phyloP scores from a whole-genome alignment of 2,329 filamentous ascomycete species.

The Arachnomyces sp. region DNA sequence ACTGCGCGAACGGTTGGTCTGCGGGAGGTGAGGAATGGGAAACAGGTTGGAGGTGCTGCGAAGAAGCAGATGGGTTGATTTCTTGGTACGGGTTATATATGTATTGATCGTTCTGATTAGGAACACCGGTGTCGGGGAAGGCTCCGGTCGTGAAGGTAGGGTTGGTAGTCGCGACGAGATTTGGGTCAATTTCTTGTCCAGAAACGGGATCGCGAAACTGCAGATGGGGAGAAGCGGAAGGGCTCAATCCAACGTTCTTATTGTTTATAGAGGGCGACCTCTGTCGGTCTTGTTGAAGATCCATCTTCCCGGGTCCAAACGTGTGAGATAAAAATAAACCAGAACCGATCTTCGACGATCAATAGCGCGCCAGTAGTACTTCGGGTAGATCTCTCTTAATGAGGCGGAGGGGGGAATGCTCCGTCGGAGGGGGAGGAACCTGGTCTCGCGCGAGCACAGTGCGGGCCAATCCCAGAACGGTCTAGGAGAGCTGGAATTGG shows the following conservation, averaged over 20 bases:
- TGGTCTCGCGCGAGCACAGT: no score
- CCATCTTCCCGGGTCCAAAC: constrained; percentile 2
- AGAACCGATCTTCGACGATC: no score
- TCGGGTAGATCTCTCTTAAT: no score
- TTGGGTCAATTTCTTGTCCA: constrained; percentile 28
- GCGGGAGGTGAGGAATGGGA: constrained; percentile 27
- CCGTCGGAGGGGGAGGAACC: no score
- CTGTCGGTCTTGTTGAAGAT: constrained; percentile 24
- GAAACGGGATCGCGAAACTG: constrained; percentile 27
- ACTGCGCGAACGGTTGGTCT: constrained; percentile 26
- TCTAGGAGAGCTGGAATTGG: no score
- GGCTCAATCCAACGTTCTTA: constrained; percentile 35
- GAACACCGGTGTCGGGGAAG: constrained; percentile 17
- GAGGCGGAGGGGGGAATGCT: no score
- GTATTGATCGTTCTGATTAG: constrained; percentile 23
- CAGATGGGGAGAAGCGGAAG: constrained; percentile 32
- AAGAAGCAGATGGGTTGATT: constrained; percentile 21
- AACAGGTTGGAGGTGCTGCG: constrained; percentile 13
- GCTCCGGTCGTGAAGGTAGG: constrained; percentile 14
- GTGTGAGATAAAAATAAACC: no score
- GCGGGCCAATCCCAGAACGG: no score
- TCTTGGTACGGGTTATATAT: constrained; percentile 29
- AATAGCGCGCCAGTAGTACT: no score
- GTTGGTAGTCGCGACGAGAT: constrained; percentile 27
- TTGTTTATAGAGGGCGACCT: constrained; percentile 29